These are phyloP conservation scores for Lycium barbarum DNA, from an alignment of 257 asterid species.

Conservation along the genomic window DNA sequence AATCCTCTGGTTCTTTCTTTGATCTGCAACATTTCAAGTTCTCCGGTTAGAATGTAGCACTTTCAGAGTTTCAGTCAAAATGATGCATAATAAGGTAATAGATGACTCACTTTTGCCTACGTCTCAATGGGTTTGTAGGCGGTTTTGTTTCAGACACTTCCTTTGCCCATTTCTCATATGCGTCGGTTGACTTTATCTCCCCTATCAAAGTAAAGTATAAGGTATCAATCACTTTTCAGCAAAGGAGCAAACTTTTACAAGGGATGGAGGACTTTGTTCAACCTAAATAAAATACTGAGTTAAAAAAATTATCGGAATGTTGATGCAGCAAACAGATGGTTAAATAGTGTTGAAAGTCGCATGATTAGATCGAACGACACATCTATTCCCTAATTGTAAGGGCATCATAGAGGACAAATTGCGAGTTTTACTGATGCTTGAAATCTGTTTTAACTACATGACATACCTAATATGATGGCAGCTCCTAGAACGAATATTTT, in stretches of 20 bases:
- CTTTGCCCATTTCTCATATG: constrained; percentile 86
- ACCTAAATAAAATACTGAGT: neutral
- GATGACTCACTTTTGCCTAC: constrained; percentile 66
- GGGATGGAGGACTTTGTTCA: neutral
- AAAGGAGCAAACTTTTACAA: neutral
- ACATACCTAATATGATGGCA: neutral
- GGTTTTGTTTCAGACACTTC: constrained; percentile 80
- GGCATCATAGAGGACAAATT: constrained; percentile 1
- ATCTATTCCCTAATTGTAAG: neutral
- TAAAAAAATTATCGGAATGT: neutral
- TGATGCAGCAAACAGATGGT: neutral
- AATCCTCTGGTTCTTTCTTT: constrained; percentile 67
- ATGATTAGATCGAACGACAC: neutral
- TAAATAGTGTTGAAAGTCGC: neutral
- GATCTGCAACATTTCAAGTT: constrained; percentile 48
- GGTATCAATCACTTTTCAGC: neutral
- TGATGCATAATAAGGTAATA: neutral
- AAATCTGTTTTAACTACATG: neutral
- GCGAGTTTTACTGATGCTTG: neutral
- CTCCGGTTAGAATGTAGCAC: constrained; percentile 11
- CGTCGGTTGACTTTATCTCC: constrained; percentile 67
- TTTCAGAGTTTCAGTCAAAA: neutral
- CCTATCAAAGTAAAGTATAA: constrained; percentile 49
- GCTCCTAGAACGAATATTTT: neutral
- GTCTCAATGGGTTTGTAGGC: constrained; percentile 81